Base-by-base conservation (phyloP, 192 early-diverging fungal species). In the Allomyces macrogynus region DNA sequence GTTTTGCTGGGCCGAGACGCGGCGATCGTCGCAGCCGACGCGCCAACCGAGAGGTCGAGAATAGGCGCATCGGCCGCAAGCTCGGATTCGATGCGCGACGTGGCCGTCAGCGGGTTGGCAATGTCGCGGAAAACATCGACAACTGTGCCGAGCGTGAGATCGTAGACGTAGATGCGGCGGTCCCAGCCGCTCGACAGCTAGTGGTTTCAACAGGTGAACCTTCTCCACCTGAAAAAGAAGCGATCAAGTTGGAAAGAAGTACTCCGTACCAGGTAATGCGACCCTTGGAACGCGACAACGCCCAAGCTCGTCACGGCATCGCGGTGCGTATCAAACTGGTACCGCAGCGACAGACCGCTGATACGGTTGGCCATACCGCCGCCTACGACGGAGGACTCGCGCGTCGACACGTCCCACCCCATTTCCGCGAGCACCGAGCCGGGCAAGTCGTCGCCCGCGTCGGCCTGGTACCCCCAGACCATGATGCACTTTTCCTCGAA, bases 401-500 rank as follows among this genome's bases (percentile, higher is more conserved):
- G 32, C 7, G 32, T 40, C 32, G 32, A 40, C 32, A 40, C 3
- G 7, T 40, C 32, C 32, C 32, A 40, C 5, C 32, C 32, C 32
- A 40, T 40, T 40, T 40, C 32, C 4, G 32, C 32, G 32, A 40
- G 32, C 32, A 40, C 32, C 0, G 32, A 40, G 0, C 32, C 32
- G 5, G 32, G 32, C 80, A 69, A 67, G 61, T 70, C 77, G 27
- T 73, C 70, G 43, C 79, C 68, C 12, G 70, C 43, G 63, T 83
- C 81, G 62, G 80, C 78, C 65, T 81, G 80, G 70, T 81, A 83
- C 22, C 77, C 81, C 77, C 77, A 83, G 1, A 80, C 68, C 40
- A 71, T 65, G 63, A 83, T 79, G 60, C 71, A 65, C 26, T 67
- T 74, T 42, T 83, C 81, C 64, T 82, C 78, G 63, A 76, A 79